phyloP scores from a whole-genome alignment of 805 yeast species.

The Debaryomyces tyrocola region DNA sequence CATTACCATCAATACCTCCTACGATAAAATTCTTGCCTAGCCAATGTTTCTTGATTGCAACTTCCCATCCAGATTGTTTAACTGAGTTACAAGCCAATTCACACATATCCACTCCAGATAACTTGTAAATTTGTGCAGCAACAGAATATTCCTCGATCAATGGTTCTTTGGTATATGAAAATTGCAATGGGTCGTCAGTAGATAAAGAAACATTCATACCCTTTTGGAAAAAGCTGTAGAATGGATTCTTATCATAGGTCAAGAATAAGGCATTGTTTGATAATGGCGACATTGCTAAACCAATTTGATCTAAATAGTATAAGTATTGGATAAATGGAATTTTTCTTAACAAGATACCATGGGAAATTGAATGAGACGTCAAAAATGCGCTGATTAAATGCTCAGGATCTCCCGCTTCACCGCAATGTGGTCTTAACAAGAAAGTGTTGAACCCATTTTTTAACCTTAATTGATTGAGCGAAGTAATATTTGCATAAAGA shows the following conservation, averaged over 20 bases:
- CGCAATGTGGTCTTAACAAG: slow-evolving; percentile 96
- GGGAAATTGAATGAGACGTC: slow-evolving; percentile 90
- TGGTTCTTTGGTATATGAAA: slow-evolving; percentile 95
- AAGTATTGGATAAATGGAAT: slow-evolving; percentile 93
- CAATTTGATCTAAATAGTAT: slow-evolving; percentile 91
- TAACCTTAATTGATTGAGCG: slow-evolving; percentile 81
- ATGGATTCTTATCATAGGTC: slow-evolving; percentile 96
- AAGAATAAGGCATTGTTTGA: slow-evolving; percentile 94
- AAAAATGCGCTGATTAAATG: slow-evolving; percentile 88
- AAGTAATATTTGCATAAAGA: slow-evolving; percentile 79
- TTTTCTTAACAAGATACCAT: slow-evolving; percentile 90
- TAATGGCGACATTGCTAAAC: slow-evolving; percentile 97
- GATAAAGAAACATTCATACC: slow-evolving; percentile 94
- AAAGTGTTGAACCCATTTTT: slow-evolving; percentile 80
- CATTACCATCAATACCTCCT: slow-evolving; percentile 77
- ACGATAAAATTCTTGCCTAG: slow-evolving; percentile 63
- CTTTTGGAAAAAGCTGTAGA: slow-evolving; percentile 83
- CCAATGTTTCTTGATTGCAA: slow-evolving; percentile 87
- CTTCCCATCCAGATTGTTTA: slow-evolving; percentile 91
- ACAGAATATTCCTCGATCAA: slow-evolving; percentile 96
- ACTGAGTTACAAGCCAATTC: slow-evolving; percentile 95
- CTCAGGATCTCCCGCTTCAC: slow-evolving; percentile 99
- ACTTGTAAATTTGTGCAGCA: slow-evolving; percentile 95
- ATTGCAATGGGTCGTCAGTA: slow-evolving; percentile 97
- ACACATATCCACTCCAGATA: slow-evolving; percentile 95